Evolutionary conservation across 2,329 filamentous ascomycete genomes (phyloP).

Genomic region (Xylariaceae sp.): DNA sequence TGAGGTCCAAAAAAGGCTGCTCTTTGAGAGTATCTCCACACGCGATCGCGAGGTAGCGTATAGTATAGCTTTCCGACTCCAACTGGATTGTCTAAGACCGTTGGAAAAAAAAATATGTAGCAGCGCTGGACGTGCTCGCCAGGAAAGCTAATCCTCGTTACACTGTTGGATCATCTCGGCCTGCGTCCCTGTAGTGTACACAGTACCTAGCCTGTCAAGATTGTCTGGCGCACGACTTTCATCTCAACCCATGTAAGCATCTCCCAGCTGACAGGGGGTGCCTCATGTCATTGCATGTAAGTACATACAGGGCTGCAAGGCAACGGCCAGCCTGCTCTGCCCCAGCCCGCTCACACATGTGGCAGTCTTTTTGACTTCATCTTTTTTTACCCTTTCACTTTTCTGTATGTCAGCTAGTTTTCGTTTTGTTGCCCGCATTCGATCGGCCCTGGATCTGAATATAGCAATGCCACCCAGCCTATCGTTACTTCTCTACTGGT

Average conservation of each 20-base stretch:
- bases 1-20: not conserved
- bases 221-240: constrained; percentile 23
- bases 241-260: constrained; percentile 22
- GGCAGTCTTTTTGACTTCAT: constrained; percentile 26
- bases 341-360: constrained; percentile 33
- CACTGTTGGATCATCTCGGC: constrained; percentile 11
- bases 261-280: constrained; percentile 28
- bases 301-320: constrained; percentile 28
- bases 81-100: constrained; percentile 15
- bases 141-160: constrained; percentile 1
- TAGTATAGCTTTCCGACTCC: constrained; percentile 11
- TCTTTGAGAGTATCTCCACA: not conserved
- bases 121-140: constrained; percentile 7
- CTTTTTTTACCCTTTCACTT: constrained; percentile 19
- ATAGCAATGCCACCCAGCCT: constrained; percentile 49
- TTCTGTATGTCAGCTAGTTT: constrained; percentile 27
- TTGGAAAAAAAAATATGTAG: not conserved
- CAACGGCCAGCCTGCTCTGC: constrained; percentile 33
- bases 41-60: constrained; percentile 2
- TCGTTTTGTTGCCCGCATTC: constrained; percentile 35
- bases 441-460: constrained; percentile 45
- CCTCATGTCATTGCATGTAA: constrained; percentile 23
- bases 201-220: constrained; percentile 6
- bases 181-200: not conserved
- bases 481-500: constrained; percentile 42